Conservation (phyloP, 306 rosid species). For the Casuarina cunninghamiana region DNA sequence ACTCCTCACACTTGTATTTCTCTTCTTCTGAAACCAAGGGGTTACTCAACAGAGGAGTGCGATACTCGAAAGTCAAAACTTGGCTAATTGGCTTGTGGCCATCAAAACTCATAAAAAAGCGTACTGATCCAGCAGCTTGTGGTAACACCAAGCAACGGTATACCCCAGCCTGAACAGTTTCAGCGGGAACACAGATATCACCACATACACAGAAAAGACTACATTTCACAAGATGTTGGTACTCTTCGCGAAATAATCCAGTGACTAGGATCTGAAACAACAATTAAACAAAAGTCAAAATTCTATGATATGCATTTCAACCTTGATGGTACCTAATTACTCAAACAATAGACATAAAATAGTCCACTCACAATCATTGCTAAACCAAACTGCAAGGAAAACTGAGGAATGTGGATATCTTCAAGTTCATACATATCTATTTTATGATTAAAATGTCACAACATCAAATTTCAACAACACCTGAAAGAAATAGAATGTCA, state of each 20-base stretch:
- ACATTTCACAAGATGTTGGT: conserved; percentile 56
- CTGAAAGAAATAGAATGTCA: neutral
- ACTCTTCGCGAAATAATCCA: conserved; percentile 66
- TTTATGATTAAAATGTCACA: neutral
- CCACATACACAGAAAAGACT: conserved; percentile 72
- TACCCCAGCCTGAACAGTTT: conserved; percentile 80
- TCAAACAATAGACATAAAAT: neutral
- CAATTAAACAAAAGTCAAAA: conserved; percentile 28
- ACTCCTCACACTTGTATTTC: conserved; percentile 55
- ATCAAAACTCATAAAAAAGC: conserved; percentile 72
- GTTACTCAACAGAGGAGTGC: conserved; percentile 49
- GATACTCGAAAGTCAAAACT: conserved; percentile 78
- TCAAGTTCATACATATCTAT: neutral
- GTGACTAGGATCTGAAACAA: conserved; percentile 73
- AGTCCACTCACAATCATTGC: conserved; percentile 2
- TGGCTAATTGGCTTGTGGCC: conserved; percentile 87
- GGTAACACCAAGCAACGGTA: conserved; percentile 74
- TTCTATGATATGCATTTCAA: neutral
- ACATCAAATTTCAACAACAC: too few relatives aligned
- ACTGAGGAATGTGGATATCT: neutral
- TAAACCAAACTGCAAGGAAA: neutral
- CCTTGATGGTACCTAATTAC: neutral
- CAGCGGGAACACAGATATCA: conserved; percentile 55
- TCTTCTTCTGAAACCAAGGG: conserved; percentile 46
- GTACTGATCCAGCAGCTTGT: conserved; percentile 58